These are phyloP conservation scores for cucumber (Cucumis sativus) DNA, from an alignment of 306 rosid genomes.

Conservation along the genomic window DNA sequence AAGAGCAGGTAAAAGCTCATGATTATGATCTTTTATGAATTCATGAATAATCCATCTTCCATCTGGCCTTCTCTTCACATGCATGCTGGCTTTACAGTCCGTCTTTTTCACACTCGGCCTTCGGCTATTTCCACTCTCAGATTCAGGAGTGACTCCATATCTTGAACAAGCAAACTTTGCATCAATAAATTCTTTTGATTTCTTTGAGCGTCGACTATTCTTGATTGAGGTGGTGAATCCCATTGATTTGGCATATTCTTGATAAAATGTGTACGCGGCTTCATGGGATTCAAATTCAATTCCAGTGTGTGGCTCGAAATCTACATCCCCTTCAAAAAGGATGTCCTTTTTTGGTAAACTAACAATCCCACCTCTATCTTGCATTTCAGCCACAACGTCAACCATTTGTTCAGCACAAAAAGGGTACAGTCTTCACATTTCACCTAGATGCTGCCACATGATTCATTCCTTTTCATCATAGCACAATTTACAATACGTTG, in stretches of 20 bases:
- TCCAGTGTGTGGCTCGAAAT: slow-evolving; percentile 68
- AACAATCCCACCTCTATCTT: slow-evolving; percentile 21
- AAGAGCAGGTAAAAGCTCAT: slow-evolving; percentile 85
- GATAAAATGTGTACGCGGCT: slow-evolving; percentile 71
- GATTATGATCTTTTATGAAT: slow-evolving; percentile 88
- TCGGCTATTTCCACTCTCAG: slow-evolving; percentile 70
- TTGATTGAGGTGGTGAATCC: slow-evolving; percentile 91
- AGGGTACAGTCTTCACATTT: slow-evolving; percentile 23
- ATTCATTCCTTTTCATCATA: slow-evolving; percentile 16
- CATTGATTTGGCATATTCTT: slow-evolving; percentile 93
- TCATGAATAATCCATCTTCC: slow-evolving; percentile 92
- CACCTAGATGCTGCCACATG: slow-evolving; percentile 6
- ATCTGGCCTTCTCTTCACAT: slow-evolving; percentile 75
- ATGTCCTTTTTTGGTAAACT: slow-evolving; percentile 42
- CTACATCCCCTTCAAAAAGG: slow-evolving; percentile 56
- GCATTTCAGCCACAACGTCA: slow-evolving; percentile 43
- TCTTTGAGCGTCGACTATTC: slow-evolving; percentile 94
- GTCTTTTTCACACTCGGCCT: slow-evolving; percentile 91
- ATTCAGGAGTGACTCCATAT: slow-evolving; percentile 84
- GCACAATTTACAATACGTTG: not conserved
- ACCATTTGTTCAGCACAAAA: slow-evolving; percentile 23
- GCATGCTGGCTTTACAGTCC: slow-evolving; percentile 97
- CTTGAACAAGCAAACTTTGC: slow-evolving; percentile 94
- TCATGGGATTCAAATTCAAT: slow-evolving; percentile 79
- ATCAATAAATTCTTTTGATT: slow-evolving; percentile 84